Base-by-base conservation (phyloP, 495 filamentous ascomycete genomes). In the Poronia punctata region DNA sequence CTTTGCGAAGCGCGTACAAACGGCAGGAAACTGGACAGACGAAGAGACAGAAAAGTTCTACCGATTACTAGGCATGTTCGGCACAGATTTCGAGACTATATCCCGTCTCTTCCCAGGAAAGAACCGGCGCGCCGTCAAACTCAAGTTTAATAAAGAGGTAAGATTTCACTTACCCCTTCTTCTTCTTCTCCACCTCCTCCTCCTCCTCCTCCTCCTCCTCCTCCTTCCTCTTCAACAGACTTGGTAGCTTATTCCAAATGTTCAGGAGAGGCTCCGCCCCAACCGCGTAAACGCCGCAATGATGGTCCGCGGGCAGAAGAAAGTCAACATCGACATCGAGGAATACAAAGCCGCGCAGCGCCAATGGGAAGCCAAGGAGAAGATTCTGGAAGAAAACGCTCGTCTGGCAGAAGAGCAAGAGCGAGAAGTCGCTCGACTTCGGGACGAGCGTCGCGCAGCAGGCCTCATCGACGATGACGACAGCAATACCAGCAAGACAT, bases 81-180 rank as follows among this genome's bases (percentile, higher is more conserved):
- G 92, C 19, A 95, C 88, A 0, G 88, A 97, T 57, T 97, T 97
- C 56, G 76, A 80, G 60, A 84, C 87, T 49, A 93, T 98, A 52
- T 76, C 78, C 50, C 79, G 76, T 44, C 70, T 95, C 70, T 95
- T 98, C 54, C 78, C 80, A 0, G 77, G 77, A 20, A 74, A 83
- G 15, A 84, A 70, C 17, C 71, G 92, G 35, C 77, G 80, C 12
- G 79, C 87, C 50, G 79, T 97, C 57, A 95, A 96, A 65, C 62
- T 83, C 32, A 98, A 97, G 60, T 98, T 93, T 66, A 85, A 83
- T 48, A 84, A 82, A 38, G 92, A 98, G 35, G 42, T 38, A 15
- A 20, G n/a, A 26, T 9, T n/a, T 15, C 12, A 25, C 6, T 10
- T n/a, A n/a, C n/a, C n/a, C n/a, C n/a, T n/a, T n/a, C n/a, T n/a